Conservation (phyloP, 176 grass and related monocot genomes). For the Poa pratensis region DNA sequence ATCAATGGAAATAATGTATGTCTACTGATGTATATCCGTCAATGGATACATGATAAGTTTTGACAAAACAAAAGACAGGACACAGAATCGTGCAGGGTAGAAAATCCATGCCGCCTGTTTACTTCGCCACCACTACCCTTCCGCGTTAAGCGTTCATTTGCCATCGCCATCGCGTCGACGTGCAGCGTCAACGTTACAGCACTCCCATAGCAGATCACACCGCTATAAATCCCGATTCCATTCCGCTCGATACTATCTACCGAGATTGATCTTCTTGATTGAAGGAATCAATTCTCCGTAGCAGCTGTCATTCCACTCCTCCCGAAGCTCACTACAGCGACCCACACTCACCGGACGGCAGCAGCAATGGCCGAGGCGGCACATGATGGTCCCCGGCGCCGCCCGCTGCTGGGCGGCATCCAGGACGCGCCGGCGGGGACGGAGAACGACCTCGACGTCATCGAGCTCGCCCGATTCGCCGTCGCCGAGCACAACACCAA, state of each 20-base stretch:
- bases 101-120: too few relatives aligned
- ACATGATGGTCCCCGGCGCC: background rate
- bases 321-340: background rate
- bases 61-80: too few relatives aligned
- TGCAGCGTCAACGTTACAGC: background rate
- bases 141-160: slow-evolving; percentile 1
- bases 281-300: background rate
- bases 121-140: slow-evolving; percentile 18
- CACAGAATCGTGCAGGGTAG: too few relatives aligned
- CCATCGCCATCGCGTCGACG: background rate
- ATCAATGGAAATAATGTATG: too few relatives aligned
- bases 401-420: slow-evolving; percentile 30
- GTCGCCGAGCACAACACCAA: slow-evolving; percentile 66
- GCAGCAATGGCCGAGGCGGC: slow-evolving; percentile 24
- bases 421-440: slow-evolving; percentile 48
- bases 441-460: slow-evolving; percentile 55
- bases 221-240: background rate
- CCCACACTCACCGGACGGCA: background rate
- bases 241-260: background rate
- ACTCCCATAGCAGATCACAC: too few relatives aligned
- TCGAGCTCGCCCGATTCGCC: slow-evolving; percentile 73
- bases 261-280: too few relatives aligned
- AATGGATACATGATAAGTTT: too few relatives aligned
- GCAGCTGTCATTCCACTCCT: background rate
- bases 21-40: too few relatives aligned